Evolutionary conservation across 805 yeast genomes (phyloP).

Genomic region (Ogataea zsoltii): DNA sequence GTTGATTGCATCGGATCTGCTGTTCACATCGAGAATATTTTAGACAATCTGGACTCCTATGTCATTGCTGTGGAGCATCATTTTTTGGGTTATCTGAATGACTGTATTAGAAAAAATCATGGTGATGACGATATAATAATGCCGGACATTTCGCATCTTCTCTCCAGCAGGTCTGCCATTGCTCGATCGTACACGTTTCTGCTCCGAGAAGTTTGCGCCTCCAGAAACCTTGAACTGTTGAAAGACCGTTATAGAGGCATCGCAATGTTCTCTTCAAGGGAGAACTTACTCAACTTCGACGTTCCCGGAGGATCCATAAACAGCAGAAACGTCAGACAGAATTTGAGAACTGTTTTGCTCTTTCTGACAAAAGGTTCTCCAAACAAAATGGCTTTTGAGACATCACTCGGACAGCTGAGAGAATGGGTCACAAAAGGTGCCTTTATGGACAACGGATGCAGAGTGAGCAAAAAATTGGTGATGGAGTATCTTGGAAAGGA

Average conservation of each 20-base stretch:
- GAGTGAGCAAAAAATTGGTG: constrained; percentile 53
- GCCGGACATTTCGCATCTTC: constrained; percentile 1
- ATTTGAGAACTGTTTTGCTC: constrained; percentile 62
- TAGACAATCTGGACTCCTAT: neutral
- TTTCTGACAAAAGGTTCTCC: constrained; percentile 54
- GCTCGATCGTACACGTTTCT: constrained; percentile 2
- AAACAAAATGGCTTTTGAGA: constrained; percentile 42
- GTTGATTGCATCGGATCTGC: neutral
- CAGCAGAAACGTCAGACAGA: constrained; percentile 65
- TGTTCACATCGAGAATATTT: neutral
- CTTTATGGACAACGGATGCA: constrained; percentile 48
- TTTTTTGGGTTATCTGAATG: neutral
- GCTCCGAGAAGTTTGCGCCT: neutral
- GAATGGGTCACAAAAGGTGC: constrained; percentile 71
- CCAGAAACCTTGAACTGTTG: neutral
- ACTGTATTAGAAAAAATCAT: neutral
- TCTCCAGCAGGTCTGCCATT: neutral
- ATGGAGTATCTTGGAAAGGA: constrained; percentile 55
- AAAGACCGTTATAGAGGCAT: neutral
- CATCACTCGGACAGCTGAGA: constrained; percentile 42
- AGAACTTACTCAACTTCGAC: constrained; percentile 54
- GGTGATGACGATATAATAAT: neutral
- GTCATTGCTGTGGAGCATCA: neutral
- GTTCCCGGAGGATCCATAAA: constrained; percentile 61
- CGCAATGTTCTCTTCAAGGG: neutral